Evolutionary conservation across 352 stramenopile genomes (phyloP), one percentile per base, ranked within the genome.

Genomic region (Globisporangium yorkense): DNA sequence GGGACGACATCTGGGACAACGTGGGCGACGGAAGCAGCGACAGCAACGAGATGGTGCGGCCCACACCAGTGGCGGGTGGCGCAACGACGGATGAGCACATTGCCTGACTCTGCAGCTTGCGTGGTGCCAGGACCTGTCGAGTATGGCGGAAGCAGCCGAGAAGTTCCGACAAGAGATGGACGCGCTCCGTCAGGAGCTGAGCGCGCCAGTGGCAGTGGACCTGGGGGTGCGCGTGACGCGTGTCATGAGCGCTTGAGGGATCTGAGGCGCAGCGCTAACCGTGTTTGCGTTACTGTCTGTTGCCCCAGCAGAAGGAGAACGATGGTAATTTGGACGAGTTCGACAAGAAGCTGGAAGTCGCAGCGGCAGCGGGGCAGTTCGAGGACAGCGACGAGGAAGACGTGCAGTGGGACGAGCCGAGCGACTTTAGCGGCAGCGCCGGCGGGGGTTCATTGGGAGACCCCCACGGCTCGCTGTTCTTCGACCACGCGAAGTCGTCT

Each of bases 101-200:
- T 24, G 12, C 24, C 51, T 67, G 29, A 6, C 51, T 45, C 27
- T 60, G 48, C 27, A 8, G 7, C 70, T 41, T 41, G 39, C 63
- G 33, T 43, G 21, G 18, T 43, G 40, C 12, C 47, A 95, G 85
- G 85, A 92, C 50, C 53, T 95, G 54, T 84, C 80, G 45, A 87
- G 74, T 57, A 93, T 95, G 78, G 76, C 85, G 6, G 70, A 77
- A 55, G 85, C 83, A 43, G 81, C 85, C 0, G 85, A 93, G 65
- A 81, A 84, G 43, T 95, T 95, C 63, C 83, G 85, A 61, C 74
- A 59, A 64, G 85, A 95, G 69, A 93, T 95, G 85, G 78, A 95
- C 59, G 79, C 79, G 1, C 87, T 91, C 77, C 73, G 79, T 31
- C 72, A 87, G n/a, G 68, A 84, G 45, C 62, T 79, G 9, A 61